Conservation (phyloP, 176 grass and related monocot species). For the Bonia amplexicaulis region DNA sequence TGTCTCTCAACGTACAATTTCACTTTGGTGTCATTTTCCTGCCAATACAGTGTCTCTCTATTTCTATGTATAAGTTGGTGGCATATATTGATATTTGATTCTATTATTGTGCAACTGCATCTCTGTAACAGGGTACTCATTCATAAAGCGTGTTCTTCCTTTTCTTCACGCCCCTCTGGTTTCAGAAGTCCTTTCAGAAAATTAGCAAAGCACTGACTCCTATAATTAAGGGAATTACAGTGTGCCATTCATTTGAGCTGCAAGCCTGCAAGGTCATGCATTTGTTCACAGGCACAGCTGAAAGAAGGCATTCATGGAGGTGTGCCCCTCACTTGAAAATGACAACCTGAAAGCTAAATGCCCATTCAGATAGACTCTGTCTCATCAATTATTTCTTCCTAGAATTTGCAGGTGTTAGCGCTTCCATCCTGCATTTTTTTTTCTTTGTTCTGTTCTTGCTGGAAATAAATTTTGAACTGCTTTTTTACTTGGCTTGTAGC, state of each 20-base stretch:
- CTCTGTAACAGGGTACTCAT: background rate
- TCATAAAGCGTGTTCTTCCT: background rate
- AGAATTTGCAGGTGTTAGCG: background rate
- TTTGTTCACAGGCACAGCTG: slow-evolving; percentile 1
- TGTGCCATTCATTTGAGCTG: background rate
- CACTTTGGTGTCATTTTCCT: background rate
- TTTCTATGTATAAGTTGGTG: background rate
- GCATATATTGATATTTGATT: background rate
- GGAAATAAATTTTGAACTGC: too few species aligned
- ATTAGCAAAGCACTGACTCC: background rate
- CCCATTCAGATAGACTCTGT: background rate
- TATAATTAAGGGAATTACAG: background rate
- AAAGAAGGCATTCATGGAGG: background rate
- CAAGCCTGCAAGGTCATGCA: slow-evolving; percentile 1
- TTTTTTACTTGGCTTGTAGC: background rate
- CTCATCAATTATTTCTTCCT: background rate
- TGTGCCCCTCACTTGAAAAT: background rate
- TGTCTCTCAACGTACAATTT: background rate
- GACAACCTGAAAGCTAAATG: slow-evolving; percentile 10
- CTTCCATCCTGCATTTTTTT: background rate
- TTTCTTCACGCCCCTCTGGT: background rate
- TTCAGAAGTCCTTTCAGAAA: background rate
- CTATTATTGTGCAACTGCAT: background rate
- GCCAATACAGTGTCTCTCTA: background rate
- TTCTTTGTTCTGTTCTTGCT: too few species aligned